Evolutionary conservation across 73 alveolate species (phyloP).

Genomic region (Durusdinium trenchii): DNA sequence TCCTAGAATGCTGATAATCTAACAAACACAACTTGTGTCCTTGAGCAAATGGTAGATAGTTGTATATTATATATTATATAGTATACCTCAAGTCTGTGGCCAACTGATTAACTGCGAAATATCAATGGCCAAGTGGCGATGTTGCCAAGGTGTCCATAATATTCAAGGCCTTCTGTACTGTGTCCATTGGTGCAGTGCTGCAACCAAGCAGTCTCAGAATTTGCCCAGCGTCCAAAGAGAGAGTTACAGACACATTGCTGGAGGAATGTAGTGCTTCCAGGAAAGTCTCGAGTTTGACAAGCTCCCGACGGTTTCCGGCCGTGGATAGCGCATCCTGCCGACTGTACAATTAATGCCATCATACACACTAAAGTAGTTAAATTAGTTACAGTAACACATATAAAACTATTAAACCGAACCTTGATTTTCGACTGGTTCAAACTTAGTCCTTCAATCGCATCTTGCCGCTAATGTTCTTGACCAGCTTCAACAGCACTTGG

Average conservation of each 20-base stretch:
- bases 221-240: neutral
- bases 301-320: neutral
- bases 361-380: neutral
- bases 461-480: neutral
- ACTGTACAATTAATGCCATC: neutral
- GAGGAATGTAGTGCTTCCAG: neutral
- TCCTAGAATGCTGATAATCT: neutral
- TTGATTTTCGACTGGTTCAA: too few relatives aligned
- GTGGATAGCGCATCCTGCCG: neutral
- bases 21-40: neutral
- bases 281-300: neutral
- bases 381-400: neutral
- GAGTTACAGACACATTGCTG: neutral
- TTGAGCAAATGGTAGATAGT: neutral
- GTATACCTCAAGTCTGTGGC: neutral
- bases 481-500: slow-evolving; percentile 9
- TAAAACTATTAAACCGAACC: neutral
- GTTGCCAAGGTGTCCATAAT: neutral
- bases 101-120: neutral
- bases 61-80: too few relatives aligned
- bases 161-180: neutral
- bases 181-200: neutral
- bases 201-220: neutral
- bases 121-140: neutral
- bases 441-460: neutral